Conservation (phyloP, 495 filamentous ascomycete species). For the Immersiella caudata region DNA sequence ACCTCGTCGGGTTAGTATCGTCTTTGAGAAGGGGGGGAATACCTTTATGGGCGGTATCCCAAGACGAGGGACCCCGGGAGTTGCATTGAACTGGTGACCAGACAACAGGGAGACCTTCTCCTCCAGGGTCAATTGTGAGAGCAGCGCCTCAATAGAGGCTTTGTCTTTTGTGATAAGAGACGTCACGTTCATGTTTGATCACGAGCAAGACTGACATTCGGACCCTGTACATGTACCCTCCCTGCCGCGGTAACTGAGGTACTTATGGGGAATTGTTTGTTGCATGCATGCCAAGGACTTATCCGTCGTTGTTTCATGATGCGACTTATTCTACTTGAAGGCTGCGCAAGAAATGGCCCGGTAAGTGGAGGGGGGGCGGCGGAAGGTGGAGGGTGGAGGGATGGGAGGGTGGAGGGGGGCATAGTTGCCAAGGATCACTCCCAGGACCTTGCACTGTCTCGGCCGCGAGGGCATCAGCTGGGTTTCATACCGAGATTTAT, state of each 20-base stretch:
- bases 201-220: neutral
- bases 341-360: neutral
- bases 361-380: slow-evolving; percentile 1
- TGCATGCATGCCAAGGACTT: slow-evolving; percentile 4
- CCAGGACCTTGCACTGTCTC: too few relatives aligned
- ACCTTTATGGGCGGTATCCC: slow-evolving; percentile 4
- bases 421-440: too few relatives aligned
- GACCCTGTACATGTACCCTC: neutral
- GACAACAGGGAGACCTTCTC: slow-evolving; percentile 4
- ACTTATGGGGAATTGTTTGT: neutral
- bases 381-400: neutral
- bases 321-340: too few relatives aligned
- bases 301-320: neutral
- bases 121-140: neutral
- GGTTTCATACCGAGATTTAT: too few relatives aligned
- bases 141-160: neutral
- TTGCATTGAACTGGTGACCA: slow-evolving; percentile 1
- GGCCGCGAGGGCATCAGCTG: too few relatives aligned
- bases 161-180: neutral
- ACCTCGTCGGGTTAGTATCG: neutral
- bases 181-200: neutral
- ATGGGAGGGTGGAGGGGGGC: too few relatives aligned
- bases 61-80: neutral
- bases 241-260: neutral
- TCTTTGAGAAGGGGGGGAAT: neutral